phyloP scores from a whole-genome alignment of 2,329 filamentous ascomycete species.

The Trichophyton simii region DNA sequence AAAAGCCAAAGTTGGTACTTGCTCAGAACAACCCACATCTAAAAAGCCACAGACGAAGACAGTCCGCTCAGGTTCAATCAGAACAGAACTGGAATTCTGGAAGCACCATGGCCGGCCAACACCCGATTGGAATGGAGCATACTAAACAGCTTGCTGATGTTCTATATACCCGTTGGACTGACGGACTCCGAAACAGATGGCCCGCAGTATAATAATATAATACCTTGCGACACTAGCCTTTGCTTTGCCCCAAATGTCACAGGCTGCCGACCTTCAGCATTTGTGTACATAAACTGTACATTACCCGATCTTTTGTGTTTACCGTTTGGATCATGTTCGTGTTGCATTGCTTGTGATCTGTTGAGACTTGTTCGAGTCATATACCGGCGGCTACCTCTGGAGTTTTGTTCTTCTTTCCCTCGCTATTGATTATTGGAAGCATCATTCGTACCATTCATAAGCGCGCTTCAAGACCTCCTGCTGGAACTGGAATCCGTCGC shows the following conservation, averaged over 20 bases:
- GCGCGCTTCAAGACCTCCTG: neutral
- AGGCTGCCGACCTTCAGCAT: neutral
- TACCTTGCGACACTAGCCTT: neutral
- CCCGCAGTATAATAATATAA: conserved; percentile 23
- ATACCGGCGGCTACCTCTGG: neutral
- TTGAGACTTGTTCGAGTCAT: neutral
- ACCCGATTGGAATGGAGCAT: conserved; percentile 73
- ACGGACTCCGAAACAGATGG: conserved; percentile 66
- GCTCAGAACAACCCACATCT: conserved; percentile 76
- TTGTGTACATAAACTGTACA: neutral
- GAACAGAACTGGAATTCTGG: conserved; percentile 25
- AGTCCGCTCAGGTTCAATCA: conserved; percentile 32
- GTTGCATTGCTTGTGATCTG: neutral
- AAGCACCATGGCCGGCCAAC: conserved; percentile 43
- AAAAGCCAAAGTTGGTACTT: conserved; percentile 55
- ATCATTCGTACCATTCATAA: neutral
- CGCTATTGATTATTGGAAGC: neutral
- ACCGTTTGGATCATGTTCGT: neutral
- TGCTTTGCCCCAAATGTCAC: neutral
- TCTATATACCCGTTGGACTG: conserved; percentile 79
- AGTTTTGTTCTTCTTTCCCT: neutral
- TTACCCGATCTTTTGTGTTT: neutral
- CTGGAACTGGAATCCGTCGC: neutral
- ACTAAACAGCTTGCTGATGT: conserved; percentile 80
- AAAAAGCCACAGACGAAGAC: conserved; percentile 60